Conservation (phyloP, 73 alveolate genomes). For the Durusdinium trenchii region DNA sequence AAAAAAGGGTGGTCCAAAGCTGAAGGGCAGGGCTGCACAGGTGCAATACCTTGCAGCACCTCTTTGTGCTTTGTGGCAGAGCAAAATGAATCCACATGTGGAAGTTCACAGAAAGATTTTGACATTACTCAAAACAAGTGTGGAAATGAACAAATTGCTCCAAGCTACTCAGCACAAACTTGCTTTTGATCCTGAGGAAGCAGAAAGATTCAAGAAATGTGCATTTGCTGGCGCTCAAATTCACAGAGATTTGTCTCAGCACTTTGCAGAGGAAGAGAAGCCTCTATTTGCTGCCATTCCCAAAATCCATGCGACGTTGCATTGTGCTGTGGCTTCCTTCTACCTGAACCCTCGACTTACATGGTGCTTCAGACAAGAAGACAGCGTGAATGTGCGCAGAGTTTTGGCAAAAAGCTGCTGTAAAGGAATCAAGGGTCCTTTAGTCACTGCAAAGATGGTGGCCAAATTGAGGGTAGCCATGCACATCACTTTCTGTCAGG, state of each 20-base stretch:
- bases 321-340: neutral
- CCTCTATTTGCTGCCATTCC: neutral
- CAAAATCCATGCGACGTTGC: neutral
- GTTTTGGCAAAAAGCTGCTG: neutral
- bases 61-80: neutral
- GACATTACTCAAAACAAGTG: neutral
- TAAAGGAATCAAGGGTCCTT: neutral
- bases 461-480: neutral
- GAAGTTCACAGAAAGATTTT: slow-evolving; percentile 16
- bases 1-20: slow-evolving; percentile 34
- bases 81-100: neutral
- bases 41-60: neutral
- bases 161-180: neutral
- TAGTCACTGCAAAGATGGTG: slow-evolving; percentile 16
- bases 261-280: slow-evolving; percentile 35
- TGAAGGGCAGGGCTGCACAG: slow-evolving; percentile 47
- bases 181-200: neutral
- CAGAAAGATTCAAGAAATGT: neutral
- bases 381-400: slow-evolving; percentile 34
- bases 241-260: neutral
- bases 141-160: neutral
- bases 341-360: neutral
- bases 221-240: neutral
- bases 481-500: neutral
- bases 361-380: slow-evolving; percentile 41